Base-by-base conservation (phyloP, 2,329 filamentous ascomycete genomes). In the Cordyceps fumosorosea region DNA sequence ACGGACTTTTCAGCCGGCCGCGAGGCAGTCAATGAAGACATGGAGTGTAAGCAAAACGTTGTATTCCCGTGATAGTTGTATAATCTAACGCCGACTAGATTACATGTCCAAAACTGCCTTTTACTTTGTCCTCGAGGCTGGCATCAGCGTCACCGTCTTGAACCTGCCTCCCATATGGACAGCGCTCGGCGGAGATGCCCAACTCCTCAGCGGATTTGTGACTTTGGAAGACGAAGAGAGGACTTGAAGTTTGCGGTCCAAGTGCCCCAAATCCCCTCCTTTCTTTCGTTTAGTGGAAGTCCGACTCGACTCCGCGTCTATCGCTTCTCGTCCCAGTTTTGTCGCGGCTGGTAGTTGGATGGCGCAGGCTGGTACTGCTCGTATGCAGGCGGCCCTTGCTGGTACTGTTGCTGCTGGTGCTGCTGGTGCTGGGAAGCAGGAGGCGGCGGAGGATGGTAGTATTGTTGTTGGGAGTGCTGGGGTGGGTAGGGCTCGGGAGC, bases 291-390 rank as follows among this genome's bases (percentile, higher is more conserved):
- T 37, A 37, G 34, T 29, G 3, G 6, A 12, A 37, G 8, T 3
- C 34, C 34, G 34, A 12, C 34, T 11, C 7, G 32, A 34, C 20
- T 37, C 18, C n/a, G 20, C 22, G 5, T 26, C 37, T 40, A 60
- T 60, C 40, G 6, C 58, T 54, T 60, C 26, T 45, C 58, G 16
- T 54, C 42, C 58, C 50, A 60, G 24, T 26, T 26, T n/a, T 54
- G 47, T 45, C 37, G 16, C 22, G 56, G 24, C 12, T 52, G 37
- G 47, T 53, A 24, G 37, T 47, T 32, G 22, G 54, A 47, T 16
- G 45, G 22, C 14, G 20, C 37, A 24, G 29, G 40, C 18, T 44
- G 14, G 18, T 60, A 37, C 22, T 60, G 47, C 29, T 60, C 47
- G 14, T 60, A 60, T 37, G 57, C 48, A 10, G 57, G 57, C 22